Conservation (phyloP, 2,329 filamentous ascomycete species). For the Stagonosporopsis vannaccii region DNA sequence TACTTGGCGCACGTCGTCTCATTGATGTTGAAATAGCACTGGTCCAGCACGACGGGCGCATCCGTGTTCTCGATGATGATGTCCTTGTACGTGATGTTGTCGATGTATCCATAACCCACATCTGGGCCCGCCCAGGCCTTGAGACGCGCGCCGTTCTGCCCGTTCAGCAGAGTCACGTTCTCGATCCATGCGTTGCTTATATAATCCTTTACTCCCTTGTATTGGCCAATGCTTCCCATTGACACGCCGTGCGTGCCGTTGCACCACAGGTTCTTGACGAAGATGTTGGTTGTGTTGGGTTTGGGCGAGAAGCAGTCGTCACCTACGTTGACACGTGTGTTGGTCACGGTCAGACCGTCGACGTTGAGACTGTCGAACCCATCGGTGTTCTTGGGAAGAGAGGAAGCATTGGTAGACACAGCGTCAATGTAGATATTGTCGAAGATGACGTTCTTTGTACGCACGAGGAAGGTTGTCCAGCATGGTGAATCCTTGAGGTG, state of each 20-base stretch:
- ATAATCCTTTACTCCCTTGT: conserved; percentile 41
- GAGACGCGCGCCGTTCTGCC: conserved; percentile 63
- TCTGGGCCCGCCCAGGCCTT: conserved; percentile 67
- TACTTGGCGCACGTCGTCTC: conserved; percentile 60
- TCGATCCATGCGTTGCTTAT: conserved; percentile 60
- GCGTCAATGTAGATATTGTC: conserved; percentile 64
- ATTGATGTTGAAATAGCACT: conserved; percentile 68
- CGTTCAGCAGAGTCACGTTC: conserved; percentile 65
- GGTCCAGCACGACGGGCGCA: conserved; percentile 65
- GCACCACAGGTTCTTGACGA: conserved; percentile 44
- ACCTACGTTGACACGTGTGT: conserved; percentile 47
- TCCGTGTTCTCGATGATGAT: conserved; percentile 67
- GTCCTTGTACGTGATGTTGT: conserved; percentile 69
- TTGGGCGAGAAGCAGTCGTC: conserved; percentile 46
- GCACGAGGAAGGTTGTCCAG: conserved; percentile 70
- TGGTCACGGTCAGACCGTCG: conserved; percentile 56
- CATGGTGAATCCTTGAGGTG: conserved; percentile 67
- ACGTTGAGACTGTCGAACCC: conserved; percentile 69
- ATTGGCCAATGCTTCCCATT: conserved; percentile 45
- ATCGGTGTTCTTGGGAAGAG: conserved; percentile 66
- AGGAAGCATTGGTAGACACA: conserved; percentile 57
- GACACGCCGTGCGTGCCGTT: conserved; percentile 45
- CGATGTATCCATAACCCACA: conserved; percentile 66
- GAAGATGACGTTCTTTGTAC: conserved; percentile 63
- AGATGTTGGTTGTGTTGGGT: conserved; percentile 46